These are phyloP conservation scores for Avena atlantica DNA, from an alignment of 176 grass and related monocot genomes.

Conservation along the genomic window DNA sequence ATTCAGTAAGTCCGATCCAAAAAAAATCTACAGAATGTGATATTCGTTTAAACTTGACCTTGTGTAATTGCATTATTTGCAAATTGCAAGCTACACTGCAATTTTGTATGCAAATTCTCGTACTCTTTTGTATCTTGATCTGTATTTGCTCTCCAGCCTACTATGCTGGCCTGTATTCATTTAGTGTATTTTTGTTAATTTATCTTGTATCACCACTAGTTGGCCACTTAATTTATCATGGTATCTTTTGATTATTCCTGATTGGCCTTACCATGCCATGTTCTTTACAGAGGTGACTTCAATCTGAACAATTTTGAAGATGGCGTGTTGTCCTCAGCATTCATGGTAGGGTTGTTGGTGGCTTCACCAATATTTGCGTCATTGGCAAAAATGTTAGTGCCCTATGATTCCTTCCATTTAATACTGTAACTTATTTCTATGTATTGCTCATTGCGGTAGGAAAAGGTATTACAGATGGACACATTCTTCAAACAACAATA, in stretches of 20 bases:
- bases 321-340: constrained; percentile 93
- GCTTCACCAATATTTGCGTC: constrained; percentile 92
- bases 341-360: constrained; percentile 97
- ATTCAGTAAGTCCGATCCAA: constrained; percentile 82
- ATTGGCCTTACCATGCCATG: constrained; percentile 22
- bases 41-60: not conserved
- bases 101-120: not conserved
- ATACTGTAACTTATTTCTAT: not conserved
- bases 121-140: not conserved
- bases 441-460: not conserved
- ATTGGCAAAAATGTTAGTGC: constrained; percentile 77
- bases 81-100: not conserved
- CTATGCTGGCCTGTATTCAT: not conserved
- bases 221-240: not conserved
- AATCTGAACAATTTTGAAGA: constrained; percentile 96
- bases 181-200: not conserved
- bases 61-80: not conserved
- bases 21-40: constrained; percentile 4
- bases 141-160: not conserved
- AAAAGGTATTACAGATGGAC: not conserved
- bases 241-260: constrained; percentile 5
- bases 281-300: constrained; percentile 75
- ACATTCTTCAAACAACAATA: constrained; percentile 18
- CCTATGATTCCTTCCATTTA: not conserved
- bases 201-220: not conserved